Base-by-base conservation (phyloP, 1,139 yeast genomes). In the Scheffersomyces illinoinensis region DNA sequence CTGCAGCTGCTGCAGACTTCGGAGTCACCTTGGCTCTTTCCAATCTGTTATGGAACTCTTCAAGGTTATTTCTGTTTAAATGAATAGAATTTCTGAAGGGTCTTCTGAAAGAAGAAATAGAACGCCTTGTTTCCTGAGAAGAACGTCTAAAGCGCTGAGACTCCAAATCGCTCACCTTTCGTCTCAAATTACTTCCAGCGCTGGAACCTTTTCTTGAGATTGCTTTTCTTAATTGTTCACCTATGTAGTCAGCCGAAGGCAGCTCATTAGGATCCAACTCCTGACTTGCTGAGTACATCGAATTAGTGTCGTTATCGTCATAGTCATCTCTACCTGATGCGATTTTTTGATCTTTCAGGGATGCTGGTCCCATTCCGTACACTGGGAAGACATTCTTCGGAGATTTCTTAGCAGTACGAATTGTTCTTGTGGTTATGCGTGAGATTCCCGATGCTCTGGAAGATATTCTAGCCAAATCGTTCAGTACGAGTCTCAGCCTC, bases 341-440 rank as follows among this genome's bases (percentile, higher is more conserved):
- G 58, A 89, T 86, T 0, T 87, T 76, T 54, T 75, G 74, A 66
- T 89, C 93, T 58, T 83, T 76, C 21, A 71, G 72, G 51, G 83
- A 68, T 1, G 93, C 89, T 7, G 77, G 78, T 0, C 90, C 92
- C 93, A 89, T 89, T 2, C 91, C 95, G 64, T 79, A 78, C 0
- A 90, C 93, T 0, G 96, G 96, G 72, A 89, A 90, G 0, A 89
- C 93, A 61, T 91, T 91, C 47, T 83, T 85, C 1, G 95, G 96
- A 0, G 93, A 87, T 63, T 87, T 75, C 2, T 73, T 50, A 20
- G 53, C 57, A 53, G 55, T 52, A 26, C 56, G 55, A n/a, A 54
- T 18, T 1, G 60, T 53, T 20, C 57, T 52, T 10, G 62, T 54
- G 14, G 59, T 57, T 52, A 43, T 48, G 19, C 64, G 52, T 4